Conservation (phyloP, 208 protist species). For the Crithidia sp. region DNA sequence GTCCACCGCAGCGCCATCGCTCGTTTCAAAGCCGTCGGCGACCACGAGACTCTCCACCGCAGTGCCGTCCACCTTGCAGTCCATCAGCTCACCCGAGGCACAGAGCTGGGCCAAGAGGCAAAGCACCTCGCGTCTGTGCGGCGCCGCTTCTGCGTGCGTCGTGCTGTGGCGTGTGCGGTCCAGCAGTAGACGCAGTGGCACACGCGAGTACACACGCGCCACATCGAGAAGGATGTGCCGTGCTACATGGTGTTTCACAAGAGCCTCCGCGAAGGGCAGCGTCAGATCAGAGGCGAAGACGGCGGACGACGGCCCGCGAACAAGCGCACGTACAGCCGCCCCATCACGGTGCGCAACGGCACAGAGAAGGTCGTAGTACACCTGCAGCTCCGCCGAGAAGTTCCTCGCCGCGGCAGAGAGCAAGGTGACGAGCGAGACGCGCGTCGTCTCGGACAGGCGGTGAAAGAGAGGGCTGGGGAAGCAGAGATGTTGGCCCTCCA, state of each 20-base stretch:
- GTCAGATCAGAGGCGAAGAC: constrained; percentile 21
- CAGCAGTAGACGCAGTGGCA: constrained; percentile 34
- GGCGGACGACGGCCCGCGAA: constrained; percentile 9
- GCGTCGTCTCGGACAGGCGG: constrained; percentile 20
- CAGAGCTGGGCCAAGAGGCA: constrained; percentile 48
- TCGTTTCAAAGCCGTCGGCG: neutral
- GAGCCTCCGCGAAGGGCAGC: constrained; percentile 12
- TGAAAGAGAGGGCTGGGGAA: constrained; percentile 24
- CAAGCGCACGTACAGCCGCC: constrained; percentile 11
- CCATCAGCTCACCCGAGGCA: constrained; percentile 20
- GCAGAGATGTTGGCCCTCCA: constrained; percentile 17
- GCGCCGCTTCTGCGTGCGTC: neutral
- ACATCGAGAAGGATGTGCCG: constrained; percentile 48
- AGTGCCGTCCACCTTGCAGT: constrained; percentile 11
- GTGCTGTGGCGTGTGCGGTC: neutral
- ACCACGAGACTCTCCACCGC: constrained; percentile 6
- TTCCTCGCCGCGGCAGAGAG: neutral
- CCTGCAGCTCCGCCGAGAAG: constrained; percentile 1
- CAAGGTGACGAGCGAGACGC: constrained; percentile 13
- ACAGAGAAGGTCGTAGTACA: constrained; percentile 20
- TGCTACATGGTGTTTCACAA: constrained; percentile 19
- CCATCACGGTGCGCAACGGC: constrained; percentile 28
- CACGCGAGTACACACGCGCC: constrained; percentile 38
- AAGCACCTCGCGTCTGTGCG: constrained; percentile 8
- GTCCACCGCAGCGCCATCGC: neutral